Base-by-base conservation (phyloP, 2,329 filamentous ascomycete species). In the Harringtonia lauricola region DNA sequence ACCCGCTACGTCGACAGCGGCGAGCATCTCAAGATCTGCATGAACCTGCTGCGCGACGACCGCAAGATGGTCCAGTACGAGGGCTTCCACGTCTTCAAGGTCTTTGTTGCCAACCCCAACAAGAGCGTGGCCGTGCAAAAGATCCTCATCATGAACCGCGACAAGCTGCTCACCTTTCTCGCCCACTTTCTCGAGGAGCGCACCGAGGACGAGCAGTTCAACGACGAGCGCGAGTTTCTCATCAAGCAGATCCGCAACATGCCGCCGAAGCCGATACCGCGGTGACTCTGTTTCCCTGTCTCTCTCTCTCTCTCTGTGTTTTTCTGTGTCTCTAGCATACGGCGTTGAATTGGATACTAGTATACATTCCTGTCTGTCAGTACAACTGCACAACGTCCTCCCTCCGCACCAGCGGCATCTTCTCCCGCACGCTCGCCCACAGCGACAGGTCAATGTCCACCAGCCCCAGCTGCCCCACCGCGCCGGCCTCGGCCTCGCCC, bases 21-120 rank as follows among this genome's bases (percentile, higher is more conserved):
- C 47, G 90, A 96, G 59, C 89, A 98, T 59, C 75, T 98, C 54
- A 98, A 98, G 67, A 84, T 96, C 51, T 92, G 89, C 67, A 98
- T 98, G 92, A 96, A 94, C 62, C 72, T 98, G 47, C 70, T 98
- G 48, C 82, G 88, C 53, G 92, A 96, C 61, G 90, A 96, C 62
- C 79, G 90, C 54, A 92, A 94, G 64, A 98, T 98, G 89, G 92
- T 98, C 49, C 92, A 96, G 64, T 98, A 98, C 61, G 92, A 98
- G 62, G 92, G 89, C 8, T 98, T 98, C 62, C 92, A 98, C 60
- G 90, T 98, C 35, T 98, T 98, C 74, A 98, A 98, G 71, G 90
- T 98, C 49, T 98, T 98, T 64, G 92, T 96, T 43, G 92, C 92
- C 47, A 98, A 98, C 60, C 92, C 92, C 8, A 89, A 96, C 69